Evolutionary conservation across 2,329 filamentous ascomycete species (phyloP).

Genomic region (Aphanocladium album): DNA sequence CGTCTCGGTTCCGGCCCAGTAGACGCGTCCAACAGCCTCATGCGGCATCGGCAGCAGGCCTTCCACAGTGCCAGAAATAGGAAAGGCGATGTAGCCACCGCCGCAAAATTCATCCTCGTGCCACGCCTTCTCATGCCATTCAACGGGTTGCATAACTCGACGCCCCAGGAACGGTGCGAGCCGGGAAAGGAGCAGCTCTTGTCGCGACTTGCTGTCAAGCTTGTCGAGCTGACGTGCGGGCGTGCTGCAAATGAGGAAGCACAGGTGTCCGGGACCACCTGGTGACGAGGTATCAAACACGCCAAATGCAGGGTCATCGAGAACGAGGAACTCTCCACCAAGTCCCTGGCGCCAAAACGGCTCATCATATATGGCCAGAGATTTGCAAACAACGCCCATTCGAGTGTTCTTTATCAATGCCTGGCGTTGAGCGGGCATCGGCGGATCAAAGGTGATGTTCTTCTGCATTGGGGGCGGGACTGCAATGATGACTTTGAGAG

Average conservation of each 20-base stretch:
- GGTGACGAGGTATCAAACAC: background rate
- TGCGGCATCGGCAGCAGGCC: background rate
- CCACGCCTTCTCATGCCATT: background rate
- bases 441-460: background rate
- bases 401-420: background rate
- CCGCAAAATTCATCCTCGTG: background rate
- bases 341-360: background rate
- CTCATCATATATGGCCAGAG: background rate
- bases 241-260: background rate
- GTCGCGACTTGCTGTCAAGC: background rate
- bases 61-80: background rate
- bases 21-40: background rate
- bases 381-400: background rate
- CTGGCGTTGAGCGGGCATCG: background rate
- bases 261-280: background rate
- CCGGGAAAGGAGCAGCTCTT: background rate
- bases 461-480: background rate
- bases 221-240: background rate
- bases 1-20: conserved; percentile 1
- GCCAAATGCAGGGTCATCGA: background rate
- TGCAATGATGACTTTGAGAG: background rate
- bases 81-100: background rate
- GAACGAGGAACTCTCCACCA: background rate
- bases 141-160: background rate
- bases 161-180: background rate